Base-by-base conservation (phyloP, 2,329 filamentous ascomycete genomes). In the Pseudogymnoascus sp. region DNA sequence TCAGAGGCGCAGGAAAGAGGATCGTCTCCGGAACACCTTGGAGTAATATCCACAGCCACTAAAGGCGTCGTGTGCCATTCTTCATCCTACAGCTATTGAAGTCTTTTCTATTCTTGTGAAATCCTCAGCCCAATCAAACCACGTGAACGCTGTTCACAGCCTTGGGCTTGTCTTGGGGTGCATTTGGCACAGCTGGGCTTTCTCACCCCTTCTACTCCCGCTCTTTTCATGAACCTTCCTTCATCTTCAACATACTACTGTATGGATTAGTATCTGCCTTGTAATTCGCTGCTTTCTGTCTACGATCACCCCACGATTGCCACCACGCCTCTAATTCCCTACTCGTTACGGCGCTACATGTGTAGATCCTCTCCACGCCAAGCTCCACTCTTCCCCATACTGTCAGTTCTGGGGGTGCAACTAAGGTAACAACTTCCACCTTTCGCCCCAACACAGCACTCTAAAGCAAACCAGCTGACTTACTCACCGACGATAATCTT, bases 91-190 rank as follows among this genome's bases (percentile, higher is more conserved):
- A 53, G 23, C n/a, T 56, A 18, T 18, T 18, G 34, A 53, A 31
- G 25, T 31, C 23, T 11, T 28, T 34, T 31, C 3, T 4, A 12
- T 18, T 56, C 23, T 16, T 3, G 7, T 31, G 11, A 18, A 25
- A 49, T 49, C n/a, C 25, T 31, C 25, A 56, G 46, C 25, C 46
- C 46, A 56, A 56, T 56, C 46, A 56, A 56, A 56, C 46, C 46
- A 56, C 46, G 46, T 56, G 46, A 18, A 56, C 46, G 8, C 25
- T 34, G 25, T 34, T 56, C 46, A 12, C 25, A 56, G 46, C 46
- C 46, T 56, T 56, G 21, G 21, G 4, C 9, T 56, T 53, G 43
- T 53, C 43, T 53, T 53, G 43, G 23, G 18, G 11, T 43, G 38
- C 38, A 6, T 11, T 43, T 43, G 40, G 40, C 11, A 49, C 18